These are phyloP conservation scores for Cyclotella baltica DNA, from an alignment of 108 stramenopile genomes.

Conservation along the genomic window DNA sequence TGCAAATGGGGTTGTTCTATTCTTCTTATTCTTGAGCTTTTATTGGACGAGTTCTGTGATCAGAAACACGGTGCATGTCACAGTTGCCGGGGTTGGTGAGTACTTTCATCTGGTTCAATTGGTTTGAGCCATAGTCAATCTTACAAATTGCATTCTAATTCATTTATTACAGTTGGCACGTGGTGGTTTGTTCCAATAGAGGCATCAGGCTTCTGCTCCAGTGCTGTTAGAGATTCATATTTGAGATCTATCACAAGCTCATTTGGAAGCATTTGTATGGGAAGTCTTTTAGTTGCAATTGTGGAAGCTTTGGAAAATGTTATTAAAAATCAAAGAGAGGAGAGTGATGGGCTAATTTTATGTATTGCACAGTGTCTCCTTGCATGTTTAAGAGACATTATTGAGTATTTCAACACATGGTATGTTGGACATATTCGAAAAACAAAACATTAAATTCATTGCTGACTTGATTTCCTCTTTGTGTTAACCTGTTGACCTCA, in stretches of 20 bases:
- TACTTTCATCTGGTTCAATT: slow-evolving; percentile 85
- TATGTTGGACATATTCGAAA: background rate
- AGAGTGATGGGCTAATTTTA: slow-evolving; percentile 56
- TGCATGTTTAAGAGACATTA: slow-evolving; percentile 58
- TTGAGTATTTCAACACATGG: slow-evolving; percentile 84
- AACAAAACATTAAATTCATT: background rate
- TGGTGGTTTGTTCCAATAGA: slow-evolving; percentile 89
- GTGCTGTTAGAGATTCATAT: slow-evolving; percentile 62
- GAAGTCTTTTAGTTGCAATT: slow-evolving; percentile 77
- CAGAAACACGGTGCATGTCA: slow-evolving; percentile 82
- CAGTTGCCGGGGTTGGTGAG: slow-evolving; percentile 85
- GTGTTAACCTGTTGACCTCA: background rate
- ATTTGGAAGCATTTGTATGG: slow-evolving; percentile 81
- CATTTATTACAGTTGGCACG: background rate
- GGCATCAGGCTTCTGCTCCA: slow-evolving; percentile 67
- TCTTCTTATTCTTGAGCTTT: slow-evolving; percentile 73
- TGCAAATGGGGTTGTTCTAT: slow-evolving; percentile 34
- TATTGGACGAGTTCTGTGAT: slow-evolving; percentile 86
- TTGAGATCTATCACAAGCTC: slow-evolving; percentile 72
- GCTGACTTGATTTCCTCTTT: background rate
- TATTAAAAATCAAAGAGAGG: slow-evolving; percentile 52
- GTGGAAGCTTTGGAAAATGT: slow-evolving; percentile 70
- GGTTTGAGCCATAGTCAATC: background rate
- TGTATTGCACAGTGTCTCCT: slow-evolving; percentile 80
- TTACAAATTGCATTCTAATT: too few species aligned